Evolutionary conservation across 768 basidiomycete genomes (phyloP).

Genomic region (Coprinopsis marcescibilis): DNA sequence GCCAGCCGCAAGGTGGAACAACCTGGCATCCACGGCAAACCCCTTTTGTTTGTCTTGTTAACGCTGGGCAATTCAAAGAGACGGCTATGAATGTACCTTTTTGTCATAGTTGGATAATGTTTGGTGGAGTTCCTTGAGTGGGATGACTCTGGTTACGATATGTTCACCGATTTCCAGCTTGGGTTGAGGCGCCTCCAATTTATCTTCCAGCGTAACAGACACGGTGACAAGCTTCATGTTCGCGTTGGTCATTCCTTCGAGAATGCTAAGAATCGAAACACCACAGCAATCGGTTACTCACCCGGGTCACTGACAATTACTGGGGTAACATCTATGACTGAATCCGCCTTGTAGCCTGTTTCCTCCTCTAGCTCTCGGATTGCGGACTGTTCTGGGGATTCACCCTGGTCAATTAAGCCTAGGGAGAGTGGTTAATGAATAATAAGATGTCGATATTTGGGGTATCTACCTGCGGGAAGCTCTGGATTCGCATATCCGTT

Average conservation of each 20-base stretch:
- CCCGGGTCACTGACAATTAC: constrained; percentile 69
- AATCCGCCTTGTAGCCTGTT: constrained; percentile 74
- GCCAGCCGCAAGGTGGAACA: constrained; percentile 72
- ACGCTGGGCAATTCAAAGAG: background rate
- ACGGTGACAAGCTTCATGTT: constrained; percentile 87
- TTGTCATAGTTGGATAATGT: constrained; percentile 43
- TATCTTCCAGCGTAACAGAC: constrained; percentile 58
- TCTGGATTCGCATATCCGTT: constrained; percentile 18
- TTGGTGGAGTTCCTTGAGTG: constrained; percentile 51
- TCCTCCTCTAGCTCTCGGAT: constrained; percentile 90
- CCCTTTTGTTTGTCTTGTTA: constrained; percentile 35
- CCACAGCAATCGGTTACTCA: constrained; percentile 20
- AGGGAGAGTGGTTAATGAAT: constrained; percentile 1
- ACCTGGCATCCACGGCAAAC: constrained; percentile 67
- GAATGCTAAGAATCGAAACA: constrained; percentile 5
- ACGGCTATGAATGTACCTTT: constrained; percentile 35
- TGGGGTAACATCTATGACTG: constrained; percentile 58
- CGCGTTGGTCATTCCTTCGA: constrained; percentile 86
- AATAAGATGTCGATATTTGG: background rate
- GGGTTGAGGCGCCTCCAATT: constrained; percentile 63
- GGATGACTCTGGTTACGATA: constrained; percentile 69
- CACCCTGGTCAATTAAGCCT: constrained; percentile 84
- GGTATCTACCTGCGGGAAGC: constrained; percentile 29
- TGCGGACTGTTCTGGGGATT: constrained; percentile 75
- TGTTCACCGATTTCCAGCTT: constrained; percentile 85